Evolutionary conservation across 2,329 filamentous ascomycete species (phyloP).

Genomic region (Fusarium zealandicum): DNA sequence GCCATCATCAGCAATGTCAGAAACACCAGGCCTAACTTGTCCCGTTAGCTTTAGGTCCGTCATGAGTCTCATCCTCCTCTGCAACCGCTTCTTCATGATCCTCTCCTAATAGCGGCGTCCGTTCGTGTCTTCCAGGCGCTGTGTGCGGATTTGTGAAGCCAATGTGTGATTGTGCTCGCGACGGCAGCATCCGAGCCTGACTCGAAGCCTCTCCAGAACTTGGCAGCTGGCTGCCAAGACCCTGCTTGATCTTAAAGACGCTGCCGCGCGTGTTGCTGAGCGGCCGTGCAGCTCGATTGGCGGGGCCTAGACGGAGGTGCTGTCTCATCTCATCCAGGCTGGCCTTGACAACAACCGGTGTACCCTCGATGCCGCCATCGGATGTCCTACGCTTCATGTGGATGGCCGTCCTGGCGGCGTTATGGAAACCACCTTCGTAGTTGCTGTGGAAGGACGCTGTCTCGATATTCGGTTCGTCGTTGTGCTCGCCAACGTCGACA

Average conservation of each 20-base stretch:
- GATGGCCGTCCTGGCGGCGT: slow-evolving; percentile 61
- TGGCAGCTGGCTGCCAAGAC: slow-evolving; percentile 31
- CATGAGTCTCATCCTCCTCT: slow-evolving; percentile 14
- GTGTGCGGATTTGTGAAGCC: slow-evolving; percentile 22
- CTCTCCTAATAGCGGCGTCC: slow-evolving; percentile 42
- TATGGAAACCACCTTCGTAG: slow-evolving; percentile 48
- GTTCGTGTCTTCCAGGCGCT: slow-evolving; percentile 35
- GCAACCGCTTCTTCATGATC: slow-evolving; percentile 33
- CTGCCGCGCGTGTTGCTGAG: slow-evolving; percentile 64
- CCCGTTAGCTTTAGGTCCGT: slow-evolving; percentile 34
- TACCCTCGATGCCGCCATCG: slow-evolving; percentile 58
- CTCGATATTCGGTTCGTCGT: slow-evolving; percentile 42
- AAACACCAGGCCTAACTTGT: slow-evolving; percentile 13
- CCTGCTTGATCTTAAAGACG: slow-evolving; percentile 71
- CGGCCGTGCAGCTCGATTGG: slow-evolving; percentile 70
- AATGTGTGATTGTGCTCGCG: slow-evolving; percentile 36
- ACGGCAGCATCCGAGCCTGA: slow-evolving; percentile 23
- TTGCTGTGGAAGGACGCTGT: slow-evolving; percentile 52
- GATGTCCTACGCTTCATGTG: slow-evolving; percentile 67
- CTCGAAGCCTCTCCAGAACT: slow-evolving; percentile 17
- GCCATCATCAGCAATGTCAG: slow-evolving; percentile 2
- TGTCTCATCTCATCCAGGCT: slow-evolving; percentile 69
- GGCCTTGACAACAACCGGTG: slow-evolving; percentile 63
- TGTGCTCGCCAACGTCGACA: slow-evolving; percentile 53
- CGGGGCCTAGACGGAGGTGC: slow-evolving; percentile 71